Conservation (phyloP, 768 basidiomycete genomes). For the Tylopilus sp. region DNA sequence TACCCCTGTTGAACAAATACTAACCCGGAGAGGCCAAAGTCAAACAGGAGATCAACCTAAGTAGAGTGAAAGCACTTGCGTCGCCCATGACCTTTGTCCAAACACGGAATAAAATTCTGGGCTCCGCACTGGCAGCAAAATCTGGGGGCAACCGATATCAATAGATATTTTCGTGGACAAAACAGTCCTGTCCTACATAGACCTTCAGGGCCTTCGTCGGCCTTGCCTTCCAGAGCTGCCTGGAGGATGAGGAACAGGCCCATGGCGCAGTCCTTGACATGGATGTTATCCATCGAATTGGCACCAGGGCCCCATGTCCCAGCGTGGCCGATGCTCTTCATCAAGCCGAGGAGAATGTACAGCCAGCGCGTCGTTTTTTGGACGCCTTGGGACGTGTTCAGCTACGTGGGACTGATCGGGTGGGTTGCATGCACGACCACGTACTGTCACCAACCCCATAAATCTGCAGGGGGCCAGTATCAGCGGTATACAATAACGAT, state of each 20-base stretch:
- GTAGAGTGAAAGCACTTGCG: conserved; percentile 25
- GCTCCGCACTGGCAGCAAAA: conserved; percentile 31
- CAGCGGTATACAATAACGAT: not conserved
- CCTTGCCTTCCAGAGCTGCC: conserved; percentile 38
- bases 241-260: conserved; percentile 36
- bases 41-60: not conserved
- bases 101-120: conserved; percentile 27
- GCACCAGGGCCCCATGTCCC: conserved; percentile 44
- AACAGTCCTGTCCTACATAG: conserved; percentile 32
- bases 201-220: conserved; percentile 40
- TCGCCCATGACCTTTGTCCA: conserved; percentile 37
- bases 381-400: conserved; percentile 21
- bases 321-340: conserved; percentile 30
- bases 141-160: conserved; percentile 25
- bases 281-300: conserved; percentile 37
- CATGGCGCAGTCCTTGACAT: conserved; percentile 39
- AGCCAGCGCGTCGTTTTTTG: conserved; percentile 37
- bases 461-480: conserved; percentile 28
- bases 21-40: conserved; percentile 6
- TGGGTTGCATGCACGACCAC: not conserved
- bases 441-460: conserved; percentile 42
- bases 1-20: conserved; percentile 34
- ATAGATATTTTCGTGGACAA: not conserved
- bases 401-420: not conserved
- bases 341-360: conserved; percentile 35